A percentile compares a stretch with the other conserved stretches of the same genome.
Conservation (phyloP, 2,329 filamentous ascomycete species). For the Cladosporium velox region DNA sequence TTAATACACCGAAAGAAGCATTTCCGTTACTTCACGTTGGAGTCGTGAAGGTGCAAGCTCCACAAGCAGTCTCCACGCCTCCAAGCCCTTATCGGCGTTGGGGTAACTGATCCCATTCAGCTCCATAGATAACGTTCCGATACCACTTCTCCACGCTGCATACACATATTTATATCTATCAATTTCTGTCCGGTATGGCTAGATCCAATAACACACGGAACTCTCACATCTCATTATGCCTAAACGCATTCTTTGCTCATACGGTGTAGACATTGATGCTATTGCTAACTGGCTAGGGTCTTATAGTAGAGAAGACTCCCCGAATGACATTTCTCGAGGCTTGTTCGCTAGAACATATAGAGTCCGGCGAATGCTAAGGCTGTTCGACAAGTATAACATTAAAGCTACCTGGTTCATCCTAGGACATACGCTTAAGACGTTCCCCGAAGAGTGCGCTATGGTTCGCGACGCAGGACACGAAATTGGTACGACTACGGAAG, state of each 20-base stretch:
- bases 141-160: too few species aligned
- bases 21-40: too few species aligned
- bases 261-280: slow-evolving; percentile 67
- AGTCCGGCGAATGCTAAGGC: slow-evolving; percentile 64
- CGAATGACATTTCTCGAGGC: slow-evolving; percentile 68
- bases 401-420: slow-evolving; percentile 68
- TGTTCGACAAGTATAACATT: slow-evolving; percentile 70
- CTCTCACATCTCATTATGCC: background rate
- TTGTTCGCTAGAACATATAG: slow-evolving; percentile 68
- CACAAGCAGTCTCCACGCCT: too few species aligned
- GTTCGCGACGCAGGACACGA: slow-evolving; percentile 65
- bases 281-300: slow-evolving; percentile 73
- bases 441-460: slow-evolving; percentile 62
- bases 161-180: too few species aligned
- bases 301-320: slow-evolving; percentile 71
- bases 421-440: slow-evolving; percentile 63
- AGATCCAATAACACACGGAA: too few species aligned
- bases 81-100: too few species aligned
- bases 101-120: too few species aligned
- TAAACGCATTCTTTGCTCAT: slow-evolving; percentile 20
- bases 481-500: slow-evolving; percentile 45
- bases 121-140: too few species aligned
- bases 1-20: too few species aligned
- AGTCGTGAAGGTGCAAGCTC: too few species aligned
- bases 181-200: too few species aligned